Base-by-base conservation (phyloP, 2,329 filamentous ascomycete genomes). In the Ophiobolus disseminans region DNA sequence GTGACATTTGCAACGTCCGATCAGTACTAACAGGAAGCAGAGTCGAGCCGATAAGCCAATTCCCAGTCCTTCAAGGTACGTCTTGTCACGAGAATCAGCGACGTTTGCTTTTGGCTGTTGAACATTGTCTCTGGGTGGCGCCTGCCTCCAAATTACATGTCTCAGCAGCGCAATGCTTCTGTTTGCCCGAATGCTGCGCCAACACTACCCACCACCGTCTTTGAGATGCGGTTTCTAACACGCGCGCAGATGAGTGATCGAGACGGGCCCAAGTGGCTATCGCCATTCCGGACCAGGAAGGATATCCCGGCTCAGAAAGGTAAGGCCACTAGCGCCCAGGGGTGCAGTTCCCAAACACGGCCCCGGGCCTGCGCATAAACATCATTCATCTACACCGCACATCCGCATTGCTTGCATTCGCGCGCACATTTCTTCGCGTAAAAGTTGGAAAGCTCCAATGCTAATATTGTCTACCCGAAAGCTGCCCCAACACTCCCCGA, bases 361-460 rank as follows among this genome's bases (percentile, higher is more conserved):
- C 52, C 53, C 57, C 61, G 55, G 53, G 50, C 34, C 53, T 39
- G 40, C 41, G 57, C 55, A 62, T 63, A 62, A 58, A 59, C 58
- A 55, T 55, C 49, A 47, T 38, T 48, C 42, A 44, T 45, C 26
- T 40, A 16, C 46, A 39, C 26, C 35, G 23, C 44, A 43, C 50
- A 49, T 40, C 36, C 36, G 35, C 35, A 41, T 55, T 50, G 47
- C 34, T 48, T 52, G 48, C 45, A 28, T 45, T 34, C 42, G 20
- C 38, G 26, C 37, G 21, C 25, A 17, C 37, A 34, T 45, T 36
- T 31, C 44, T 38, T 32, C 32, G 25, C 40, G 36, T 34, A 22
- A 17, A 5, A 9, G 8, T 34, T 43, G 47, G 28, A 43, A 28
- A 38, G 47, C 35, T 54, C 62, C 54, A 50, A 63, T 61, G 59